Percentiles rank a stretch among this genome's conserved stretches.
phyloP scores from a whole-genome alignment of 148 eudicot species.

The Drosera capensis region DNA sequence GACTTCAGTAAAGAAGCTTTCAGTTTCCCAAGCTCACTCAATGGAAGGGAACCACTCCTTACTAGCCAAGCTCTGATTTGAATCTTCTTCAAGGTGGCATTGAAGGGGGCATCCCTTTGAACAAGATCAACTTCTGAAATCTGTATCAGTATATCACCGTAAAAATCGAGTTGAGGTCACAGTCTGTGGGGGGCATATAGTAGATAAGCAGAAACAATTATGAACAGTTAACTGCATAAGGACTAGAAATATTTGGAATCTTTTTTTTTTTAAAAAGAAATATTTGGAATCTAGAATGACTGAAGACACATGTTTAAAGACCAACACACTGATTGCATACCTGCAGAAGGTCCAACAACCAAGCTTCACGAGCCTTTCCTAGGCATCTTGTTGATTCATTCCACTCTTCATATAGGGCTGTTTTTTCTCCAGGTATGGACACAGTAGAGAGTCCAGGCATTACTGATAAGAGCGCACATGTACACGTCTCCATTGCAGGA shows the following conservation, averaged over 20 bases:
- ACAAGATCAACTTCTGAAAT: conserved; percentile 33
- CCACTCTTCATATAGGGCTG: conserved; percentile 36
- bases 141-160: conserved; percentile 15
- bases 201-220: neutral
- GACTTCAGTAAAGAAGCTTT: conserved; percentile 38
- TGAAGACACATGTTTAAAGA: neutral
- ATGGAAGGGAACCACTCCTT: conserved; percentile 41
- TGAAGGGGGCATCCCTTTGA: conserved; percentile 15
- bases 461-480: conserved; percentile 50
- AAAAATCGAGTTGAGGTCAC: too few species aligned
- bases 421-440: conserved; percentile 13
- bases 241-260: neutral
- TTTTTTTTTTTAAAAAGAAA: neutral
- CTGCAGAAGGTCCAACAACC: conserved; percentile 61
- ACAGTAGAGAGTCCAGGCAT: conserved; percentile 29
- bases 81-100: conserved; percentile 31
- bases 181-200: too few species aligned
- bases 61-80: conserved; percentile 46
- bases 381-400: conserved; percentile 51
- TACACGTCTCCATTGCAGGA: conserved; percentile 50
- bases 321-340: conserved; percentile 14
- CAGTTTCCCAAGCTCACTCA: conserved; percentile 54
- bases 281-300: neutral
- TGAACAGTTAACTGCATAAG: neutral
- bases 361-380: conserved; percentile 49